phyloP scores from a whole-genome alignment of 2,329 filamentous ascomycete genomes.

The Aureobasidium leucospermi region DNA sequence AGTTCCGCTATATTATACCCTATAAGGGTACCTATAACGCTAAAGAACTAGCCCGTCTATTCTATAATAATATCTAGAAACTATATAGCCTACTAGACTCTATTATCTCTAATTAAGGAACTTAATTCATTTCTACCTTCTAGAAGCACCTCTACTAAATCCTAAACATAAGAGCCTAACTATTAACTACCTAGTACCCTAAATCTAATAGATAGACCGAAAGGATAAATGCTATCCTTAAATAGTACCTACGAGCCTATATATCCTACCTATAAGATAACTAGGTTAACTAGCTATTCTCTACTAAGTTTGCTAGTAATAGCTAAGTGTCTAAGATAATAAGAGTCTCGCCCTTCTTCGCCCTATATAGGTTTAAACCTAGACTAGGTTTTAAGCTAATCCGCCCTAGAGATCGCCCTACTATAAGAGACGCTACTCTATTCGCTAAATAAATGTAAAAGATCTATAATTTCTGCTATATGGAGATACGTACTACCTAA shows the following conservation, averaged over 20 bases:
- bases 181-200: background rate
- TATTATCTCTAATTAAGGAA: background rate
- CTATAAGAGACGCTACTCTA: background rate
- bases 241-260: background rate
- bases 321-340: background rate
- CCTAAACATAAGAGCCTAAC: background rate
- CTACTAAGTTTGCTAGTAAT: background rate
- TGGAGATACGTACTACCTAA: background rate
- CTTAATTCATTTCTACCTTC: background rate
- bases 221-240: background rate
- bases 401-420: background rate
- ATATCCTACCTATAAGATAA: background rate
- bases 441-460: background rate
- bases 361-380: background rate
- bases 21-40: background rate
- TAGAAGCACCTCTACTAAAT: background rate
- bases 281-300: background rate
- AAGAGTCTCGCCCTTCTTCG: background rate
- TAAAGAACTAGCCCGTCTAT: background rate
- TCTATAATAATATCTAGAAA: background rate
- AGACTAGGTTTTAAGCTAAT: background rate
- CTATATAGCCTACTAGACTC: background rate
- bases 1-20: background rate
- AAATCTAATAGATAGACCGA: background rate
- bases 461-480: background rate